Conservation (phyloP, 495 filamentous ascomycete species). For the Chaetomium tenue region DNA sequence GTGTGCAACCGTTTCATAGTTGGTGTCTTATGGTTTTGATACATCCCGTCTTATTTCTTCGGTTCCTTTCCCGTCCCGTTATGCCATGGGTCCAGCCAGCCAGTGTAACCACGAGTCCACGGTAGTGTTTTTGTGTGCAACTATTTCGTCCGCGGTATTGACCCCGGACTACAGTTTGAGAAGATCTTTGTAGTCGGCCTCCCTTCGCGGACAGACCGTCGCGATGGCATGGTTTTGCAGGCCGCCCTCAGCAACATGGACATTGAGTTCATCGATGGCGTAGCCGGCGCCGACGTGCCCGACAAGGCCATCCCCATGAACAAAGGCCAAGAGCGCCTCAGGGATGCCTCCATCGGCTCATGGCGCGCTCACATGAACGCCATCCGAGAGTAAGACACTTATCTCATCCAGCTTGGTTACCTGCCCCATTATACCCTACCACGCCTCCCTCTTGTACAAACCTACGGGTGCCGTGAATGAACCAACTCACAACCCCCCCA, state of each 20-base stretch:
- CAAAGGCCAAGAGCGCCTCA: conserved; percentile 15
- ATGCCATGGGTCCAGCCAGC: too few relatives aligned
- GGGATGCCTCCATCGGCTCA: conserved; percentile 24
- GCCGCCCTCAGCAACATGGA: conserved; percentile 48
- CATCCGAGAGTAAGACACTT: conserved; percentile 33
- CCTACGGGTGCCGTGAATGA: too few relatives aligned
- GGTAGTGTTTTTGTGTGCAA: too few relatives aligned
- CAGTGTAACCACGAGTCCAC: too few relatives aligned
- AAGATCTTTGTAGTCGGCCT: conserved; percentile 46
- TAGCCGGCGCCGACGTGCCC: conserved; percentile 3
- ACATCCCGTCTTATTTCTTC: too few relatives aligned
- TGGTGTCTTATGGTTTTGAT: too few relatives aligned
- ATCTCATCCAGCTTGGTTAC: background rate
- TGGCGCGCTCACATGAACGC: conserved; percentile 36
- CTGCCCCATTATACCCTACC: too few relatives aligned
- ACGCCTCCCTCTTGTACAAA: too few relatives aligned
- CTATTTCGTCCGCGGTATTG: background rate
- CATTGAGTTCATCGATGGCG: conserved; percentile 41
- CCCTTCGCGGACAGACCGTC: conserved; percentile 53
- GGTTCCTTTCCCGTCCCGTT: too few relatives aligned
- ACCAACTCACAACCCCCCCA: conserved; percentile 8
- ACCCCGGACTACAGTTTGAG: conserved; percentile 41
- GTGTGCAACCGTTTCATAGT: too few relatives aligned
- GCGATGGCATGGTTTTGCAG: conserved; percentile 53
- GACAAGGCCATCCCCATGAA: conserved; percentile 42